Evolutionary conservation across 139 green algal genomes (phyloP), one percentile per base, ranked within the genome.

Genomic region (Chlamydomonas schloesseri): DNA sequence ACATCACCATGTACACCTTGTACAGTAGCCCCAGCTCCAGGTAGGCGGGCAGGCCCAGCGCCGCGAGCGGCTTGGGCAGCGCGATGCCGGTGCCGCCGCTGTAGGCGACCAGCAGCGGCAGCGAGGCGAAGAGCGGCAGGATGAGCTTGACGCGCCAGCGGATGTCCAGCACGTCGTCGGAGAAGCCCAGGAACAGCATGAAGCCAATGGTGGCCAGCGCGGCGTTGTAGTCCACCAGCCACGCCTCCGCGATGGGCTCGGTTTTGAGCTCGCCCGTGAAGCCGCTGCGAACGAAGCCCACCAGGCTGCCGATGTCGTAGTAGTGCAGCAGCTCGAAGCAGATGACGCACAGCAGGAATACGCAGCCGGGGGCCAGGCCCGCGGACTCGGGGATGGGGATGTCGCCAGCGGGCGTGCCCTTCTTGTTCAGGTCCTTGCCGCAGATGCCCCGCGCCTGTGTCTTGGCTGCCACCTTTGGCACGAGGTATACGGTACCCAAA

Each of bases 111-210:
- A 99, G 88, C 57, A 99, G 91, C 14, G 97, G 98, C 74, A 99
- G 84, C 8, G 97, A 91, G 0, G 97, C 98, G 67, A 99, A 90
- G 20, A 93, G 88, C 0, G 98, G 98, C 42, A 99, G 93, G 29
- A 98, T 34, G 50, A 99, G 93, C 90, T 99, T 99, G 15, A 97
- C 95, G 28, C 98, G 86, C 98, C 98, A 99, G 3, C 96, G 97
- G 67, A 99, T 97, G 91, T 99, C 98, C 81, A 99, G 93, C 64
- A 99, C 98, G 83, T 99, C 98, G 79, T 99, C 98, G 15, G 97
- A 96, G 90, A 99, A 99, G 13, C 98, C 98, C 26, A 99, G 93
- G 86, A 99, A 98, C 8, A 99, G 90, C 97, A 99, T 99, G 92
- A 99, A 99, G 84, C 95, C 97, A 60, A 99, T 97, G 42, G 95